Conservation (phyloP, 805 yeast species). For the Barnettozyma californica region DNA sequence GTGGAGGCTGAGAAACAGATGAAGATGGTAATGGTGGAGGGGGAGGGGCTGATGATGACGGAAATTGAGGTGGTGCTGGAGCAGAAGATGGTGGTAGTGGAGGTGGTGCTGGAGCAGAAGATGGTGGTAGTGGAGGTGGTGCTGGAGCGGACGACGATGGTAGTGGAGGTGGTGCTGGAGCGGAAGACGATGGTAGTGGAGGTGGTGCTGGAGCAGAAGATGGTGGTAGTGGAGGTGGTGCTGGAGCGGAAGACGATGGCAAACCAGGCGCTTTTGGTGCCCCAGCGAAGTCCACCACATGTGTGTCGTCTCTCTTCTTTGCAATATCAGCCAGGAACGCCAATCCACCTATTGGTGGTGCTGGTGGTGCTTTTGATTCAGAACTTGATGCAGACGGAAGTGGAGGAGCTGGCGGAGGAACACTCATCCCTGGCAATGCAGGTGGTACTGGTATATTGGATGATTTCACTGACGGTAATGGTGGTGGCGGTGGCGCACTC, state of each 20-base stretch:
- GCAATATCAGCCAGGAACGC: slow-evolving; percentile 59
- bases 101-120: slow-evolving; percentile 10
- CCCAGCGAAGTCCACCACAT: slow-evolving; percentile 38
- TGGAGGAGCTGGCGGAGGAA: background rate
- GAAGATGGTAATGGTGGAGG: slow-evolving; percentile 30
- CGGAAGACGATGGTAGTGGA: slow-evolving; percentile 11
- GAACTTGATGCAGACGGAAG: slow-evolving; percentile 10
- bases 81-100: slow-evolving; percentile 19
- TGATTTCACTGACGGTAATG: no score
- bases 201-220: slow-evolving; percentile 18
- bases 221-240: slow-evolving; percentile 24
- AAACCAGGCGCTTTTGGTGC: background rate
- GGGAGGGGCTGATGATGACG: slow-evolving; percentile 21
- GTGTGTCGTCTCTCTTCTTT: slow-evolving; percentile 44
- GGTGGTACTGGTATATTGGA: background rate
- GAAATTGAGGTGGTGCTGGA: slow-evolving; percentile 16
- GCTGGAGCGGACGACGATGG: slow-evolving; percentile 20
- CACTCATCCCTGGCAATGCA: no score
- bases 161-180: no score
- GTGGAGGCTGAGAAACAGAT: slow-evolving; percentile 15
- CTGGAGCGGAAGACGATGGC: slow-evolving; percentile 19
- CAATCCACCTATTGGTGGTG: slow-evolving; percentile 24
- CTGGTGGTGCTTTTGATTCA: slow-evolving; percentile 1
- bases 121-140: slow-evolving; percentile 12
- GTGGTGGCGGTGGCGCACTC: background rate